phyloP scores from a whole-genome alignment of 2,329 filamentous ascomycete genomes.

The Apiospora rasikravindrae region DNA sequence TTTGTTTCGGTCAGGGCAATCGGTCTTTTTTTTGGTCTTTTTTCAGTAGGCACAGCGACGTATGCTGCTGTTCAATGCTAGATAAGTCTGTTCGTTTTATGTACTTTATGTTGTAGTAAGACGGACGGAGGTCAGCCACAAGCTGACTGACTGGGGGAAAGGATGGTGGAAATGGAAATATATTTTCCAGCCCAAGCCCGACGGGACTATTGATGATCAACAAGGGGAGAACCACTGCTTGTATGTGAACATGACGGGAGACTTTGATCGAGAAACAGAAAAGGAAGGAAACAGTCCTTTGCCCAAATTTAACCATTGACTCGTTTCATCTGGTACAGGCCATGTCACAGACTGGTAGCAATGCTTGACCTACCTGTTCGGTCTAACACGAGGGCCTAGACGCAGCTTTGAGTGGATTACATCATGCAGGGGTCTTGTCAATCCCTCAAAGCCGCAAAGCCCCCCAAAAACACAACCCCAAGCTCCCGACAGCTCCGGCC shows the following conservation, averaged over 20 bases:
- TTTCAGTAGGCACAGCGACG: not conserved
- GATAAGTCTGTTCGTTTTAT: not conserved
- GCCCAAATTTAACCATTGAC: conserved; percentile 9
- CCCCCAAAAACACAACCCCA: too few species aligned
- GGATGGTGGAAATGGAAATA: not conserved
- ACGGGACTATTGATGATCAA: not conserved
- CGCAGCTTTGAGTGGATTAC: not conserved
- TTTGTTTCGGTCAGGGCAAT: not conserved
- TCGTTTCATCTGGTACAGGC: conserved; percentile 15
- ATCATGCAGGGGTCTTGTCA: conserved; percentile 12
- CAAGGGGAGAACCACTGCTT: not conserved
- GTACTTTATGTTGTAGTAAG: not conserved
- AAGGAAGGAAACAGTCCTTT: not conserved
- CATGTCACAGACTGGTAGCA: conserved; percentile 9
- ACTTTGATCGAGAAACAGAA: not conserved
- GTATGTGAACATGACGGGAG: not conserved
- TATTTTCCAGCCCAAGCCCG: not conserved
- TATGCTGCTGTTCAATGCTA: not conserved
- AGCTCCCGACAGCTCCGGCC: conserved; percentile 7
- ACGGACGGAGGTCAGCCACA: conserved; percentile 10
- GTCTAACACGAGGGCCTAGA: not conserved
- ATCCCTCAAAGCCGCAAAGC: not conserved
- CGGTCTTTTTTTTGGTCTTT: not conserved
- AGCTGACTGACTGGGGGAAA: not conserved
- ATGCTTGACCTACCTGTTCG: conserved; percentile 2